A percentile compares a stretch with the other conserved stretches of the same genome.
Conservation (phyloP, 208 protist genomes). For the Plasmodiophora brassicae region DNA sequence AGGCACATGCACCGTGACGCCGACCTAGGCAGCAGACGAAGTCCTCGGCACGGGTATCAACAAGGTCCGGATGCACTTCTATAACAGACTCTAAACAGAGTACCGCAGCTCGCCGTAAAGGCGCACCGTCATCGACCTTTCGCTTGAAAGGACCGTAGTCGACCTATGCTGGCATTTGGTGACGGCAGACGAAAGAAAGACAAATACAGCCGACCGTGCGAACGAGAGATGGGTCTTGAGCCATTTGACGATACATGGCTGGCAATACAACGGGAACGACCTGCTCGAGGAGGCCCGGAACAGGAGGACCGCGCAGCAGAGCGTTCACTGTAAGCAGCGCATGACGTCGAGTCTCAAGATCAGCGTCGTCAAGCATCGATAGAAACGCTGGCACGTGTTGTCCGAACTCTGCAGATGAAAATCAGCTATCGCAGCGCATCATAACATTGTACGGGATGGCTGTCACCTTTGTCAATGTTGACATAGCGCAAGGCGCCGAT, state of each 20-base stretch:
- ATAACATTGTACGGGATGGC: neutral
- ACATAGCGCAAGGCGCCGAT: neutral
- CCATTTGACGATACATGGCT: neutral
- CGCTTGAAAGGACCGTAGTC: conserved; percentile 22
- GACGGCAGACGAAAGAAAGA: neutral
- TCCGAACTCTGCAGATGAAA: neutral
- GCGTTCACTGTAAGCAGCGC: neutral
- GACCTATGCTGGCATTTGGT: neutral
- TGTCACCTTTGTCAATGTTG: neutral
- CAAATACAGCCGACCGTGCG: neutral
- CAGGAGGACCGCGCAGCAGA: neutral
- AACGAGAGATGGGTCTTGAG: neutral
- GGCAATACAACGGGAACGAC: neutral
- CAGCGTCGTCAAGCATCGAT: neutral
- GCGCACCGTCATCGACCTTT: neutral
- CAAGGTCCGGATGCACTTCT: neutral
- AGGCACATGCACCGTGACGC: neutral
- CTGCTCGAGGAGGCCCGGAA: neutral
- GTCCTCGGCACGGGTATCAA: neutral
- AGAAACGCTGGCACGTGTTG: neutral
- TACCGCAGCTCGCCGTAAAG: neutral
- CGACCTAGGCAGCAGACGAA: neutral
- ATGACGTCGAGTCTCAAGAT: neutral
- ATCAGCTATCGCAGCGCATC: neutral
- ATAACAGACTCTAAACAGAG: neutral